Evolutionary conservation across 2,329 filamentous ascomycete species (phyloP).

Genomic region (Calonectria pauciramosa): DNA sequence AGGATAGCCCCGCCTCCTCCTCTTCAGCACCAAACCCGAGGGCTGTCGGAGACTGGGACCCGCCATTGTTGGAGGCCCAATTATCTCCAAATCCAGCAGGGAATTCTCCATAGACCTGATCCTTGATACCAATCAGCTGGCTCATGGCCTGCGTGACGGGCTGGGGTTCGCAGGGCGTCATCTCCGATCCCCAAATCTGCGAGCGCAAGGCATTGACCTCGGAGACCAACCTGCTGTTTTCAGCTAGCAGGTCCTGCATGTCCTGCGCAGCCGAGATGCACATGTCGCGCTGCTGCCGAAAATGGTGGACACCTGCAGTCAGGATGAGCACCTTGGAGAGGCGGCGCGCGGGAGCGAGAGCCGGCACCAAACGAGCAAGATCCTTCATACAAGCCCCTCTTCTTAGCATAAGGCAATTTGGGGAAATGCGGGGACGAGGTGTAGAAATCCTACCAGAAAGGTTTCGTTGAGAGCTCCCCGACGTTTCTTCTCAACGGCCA

Average conservation of each 20-base stretch:
- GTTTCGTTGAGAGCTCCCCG: not conserved
- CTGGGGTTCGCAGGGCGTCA: not conserved
- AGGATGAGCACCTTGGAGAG: not conserved
- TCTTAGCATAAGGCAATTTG: not conserved
- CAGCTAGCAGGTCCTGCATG: not conserved
- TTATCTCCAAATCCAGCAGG: not conserved
- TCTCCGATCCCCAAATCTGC: not conserved
- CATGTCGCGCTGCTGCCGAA: not conserved
- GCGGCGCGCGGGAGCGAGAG: not conserved
- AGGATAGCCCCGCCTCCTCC: not conserved
- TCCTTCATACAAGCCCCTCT: not conserved
- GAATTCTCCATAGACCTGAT: not conserved
- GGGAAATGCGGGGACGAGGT: no score
- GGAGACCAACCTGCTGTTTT: not conserved
- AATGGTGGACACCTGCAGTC: not conserved
- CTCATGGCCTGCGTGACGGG: not conserved
- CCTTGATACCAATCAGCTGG: not conserved
- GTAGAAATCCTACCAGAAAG: not conserved
- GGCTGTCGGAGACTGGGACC: not conserved
- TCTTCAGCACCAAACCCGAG: not conserved
- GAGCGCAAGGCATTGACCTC: not conserved
- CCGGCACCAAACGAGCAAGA: not conserved
- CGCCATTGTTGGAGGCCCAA: not conserved
- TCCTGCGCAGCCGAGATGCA: not conserved
- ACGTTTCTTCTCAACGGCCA: not conserved